Base-by-base conservation (phyloP, 225 moss, liverwort and hornwort genomes). In the Straminergon stramineum region DNA sequence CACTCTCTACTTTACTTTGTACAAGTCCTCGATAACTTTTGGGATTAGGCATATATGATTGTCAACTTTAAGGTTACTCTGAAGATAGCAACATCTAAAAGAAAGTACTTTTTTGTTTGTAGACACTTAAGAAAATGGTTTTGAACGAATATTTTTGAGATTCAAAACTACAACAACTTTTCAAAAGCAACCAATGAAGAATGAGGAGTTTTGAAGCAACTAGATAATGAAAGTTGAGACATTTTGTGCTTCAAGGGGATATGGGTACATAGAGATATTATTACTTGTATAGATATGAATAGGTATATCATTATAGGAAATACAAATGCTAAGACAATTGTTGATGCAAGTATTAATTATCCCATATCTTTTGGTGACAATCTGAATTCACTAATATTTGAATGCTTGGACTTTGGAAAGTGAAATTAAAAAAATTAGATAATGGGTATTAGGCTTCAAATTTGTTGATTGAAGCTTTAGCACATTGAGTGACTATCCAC, bases 141-240 rank as follows among this genome's bases (percentile, higher is more conserved):
- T 76, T 52, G 7, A 52, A 20, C 32, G 4, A 32, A 20, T 1
- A 2, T 13, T 19, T 32, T 1, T 0, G 0, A 75, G 7, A 75
- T 1, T 48, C 11, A 31, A 31, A 19, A 51, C 19, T 4, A 51
- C 1, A 0, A 7, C 18, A 20, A 52, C 7, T 52, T 19, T 75
- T 52, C 3, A 52, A 11, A 7, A 51, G 20, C 32, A 75, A 75
- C 1, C 2, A 13, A 32, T 75, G 4, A 13, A 0, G 28, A 45
- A 10, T 28, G 17, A 9, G 3, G 28, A 28, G 10, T 45, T 74
- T 10, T 45, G 16, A 51, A 75, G 20, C 75, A 52, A 32, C 0
- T 13, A 48, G 48, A 48, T 48, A 19, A 7, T 52, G 7, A 32
- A 75, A 75, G 52, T 52, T 76, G 32, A 76, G 20, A 52, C 7